Evolutionary conservation across 208 protist genomes (phyloP).

Genomic region (Spongospora subterranea): DNA sequence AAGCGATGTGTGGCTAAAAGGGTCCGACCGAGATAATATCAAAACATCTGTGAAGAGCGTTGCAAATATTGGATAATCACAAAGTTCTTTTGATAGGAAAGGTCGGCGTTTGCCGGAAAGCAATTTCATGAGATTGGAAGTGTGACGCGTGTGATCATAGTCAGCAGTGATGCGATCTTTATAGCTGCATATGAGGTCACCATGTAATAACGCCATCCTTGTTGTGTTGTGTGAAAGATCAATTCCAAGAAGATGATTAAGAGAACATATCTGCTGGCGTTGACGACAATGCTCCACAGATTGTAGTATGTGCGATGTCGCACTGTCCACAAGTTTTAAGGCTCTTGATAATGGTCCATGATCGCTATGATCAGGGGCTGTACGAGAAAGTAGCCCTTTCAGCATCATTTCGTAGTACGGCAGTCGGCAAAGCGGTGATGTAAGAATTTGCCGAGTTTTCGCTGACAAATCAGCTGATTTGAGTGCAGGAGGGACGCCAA

Average conservation of each 20-base stretch:
- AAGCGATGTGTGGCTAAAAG: not conserved
- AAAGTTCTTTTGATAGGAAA: not conserved
- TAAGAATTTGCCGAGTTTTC: not conserved
- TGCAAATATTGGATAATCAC: not conserved
- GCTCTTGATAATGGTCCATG: not conserved
- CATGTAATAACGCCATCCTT: not conserved
- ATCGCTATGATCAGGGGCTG: not conserved
- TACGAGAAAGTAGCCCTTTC: not conserved
- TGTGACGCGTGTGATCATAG: too few species aligned
- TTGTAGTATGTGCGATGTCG: not conserved
- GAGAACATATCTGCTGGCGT: not conserved
- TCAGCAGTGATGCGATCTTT: too few species aligned
- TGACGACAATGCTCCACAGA: not conserved
- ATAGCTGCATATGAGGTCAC: not conserved
- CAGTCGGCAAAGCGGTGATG: not conserved
- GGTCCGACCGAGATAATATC: not conserved
- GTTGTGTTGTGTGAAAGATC: not conserved
- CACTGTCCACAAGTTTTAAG: not conserved
- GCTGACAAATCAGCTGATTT: not conserved
- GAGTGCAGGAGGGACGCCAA: not conserved
- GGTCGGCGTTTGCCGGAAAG: not conserved
- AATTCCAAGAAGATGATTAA: not conserved
- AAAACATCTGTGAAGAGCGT: not conserved
- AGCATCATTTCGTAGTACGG: not conserved
- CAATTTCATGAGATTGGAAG: not conserved